A percentile compares a stretch with the other conserved stretches of the same genome.
These are phyloP conservation scores for Metschnikowia continentalis DNA, from an alignment of 805 yeast species.

Conservation along the genomic window DNA sequence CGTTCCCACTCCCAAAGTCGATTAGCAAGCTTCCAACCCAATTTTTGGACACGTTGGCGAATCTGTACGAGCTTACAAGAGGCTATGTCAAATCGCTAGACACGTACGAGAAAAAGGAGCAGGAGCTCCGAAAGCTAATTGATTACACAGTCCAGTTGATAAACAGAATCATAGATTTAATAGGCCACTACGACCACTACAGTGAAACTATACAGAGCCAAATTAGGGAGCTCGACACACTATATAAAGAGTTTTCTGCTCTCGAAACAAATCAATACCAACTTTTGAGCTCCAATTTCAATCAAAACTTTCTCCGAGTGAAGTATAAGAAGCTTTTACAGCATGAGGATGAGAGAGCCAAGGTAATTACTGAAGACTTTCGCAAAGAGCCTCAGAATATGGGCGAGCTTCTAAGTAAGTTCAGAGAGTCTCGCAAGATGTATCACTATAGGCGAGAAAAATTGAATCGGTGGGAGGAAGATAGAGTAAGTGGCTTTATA, in stretches of 20 bases:
- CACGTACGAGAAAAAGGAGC: constrained; percentile 21
- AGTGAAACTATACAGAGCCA: constrained; percentile 23
- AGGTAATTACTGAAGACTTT: neutral
- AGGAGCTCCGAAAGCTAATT: constrained; percentile 17
- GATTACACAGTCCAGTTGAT: constrained; percentile 17
- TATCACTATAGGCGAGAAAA: constrained; percentile 37
- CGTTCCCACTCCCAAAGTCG: constrained; percentile 27
- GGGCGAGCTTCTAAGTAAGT: constrained; percentile 17
- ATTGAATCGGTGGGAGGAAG: constrained; percentile 41
- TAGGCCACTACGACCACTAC: constrained; percentile 17
- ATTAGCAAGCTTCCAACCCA: constrained; percentile 28
- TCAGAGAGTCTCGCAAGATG: constrained; percentile 21
- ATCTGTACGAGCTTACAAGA: constrained; percentile 27
- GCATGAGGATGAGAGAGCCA: constrained; percentile 6
- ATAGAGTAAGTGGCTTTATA: constrained; percentile 40
- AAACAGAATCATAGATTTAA: constrained; percentile 19
- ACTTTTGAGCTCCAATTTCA: constrained; percentile 34
- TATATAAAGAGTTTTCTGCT: constrained; percentile 30
- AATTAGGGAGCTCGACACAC: constrained; percentile 20
- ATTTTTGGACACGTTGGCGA: constrained; percentile 23
- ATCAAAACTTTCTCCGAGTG: constrained; percentile 21
- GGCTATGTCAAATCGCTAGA: constrained; percentile 22
- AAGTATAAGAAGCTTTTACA: constrained; percentile 10
- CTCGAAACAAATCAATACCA: constrained; percentile 38
- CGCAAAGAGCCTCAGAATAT: constrained; percentile 12